Conservation (phyloP, 2,329 filamentous ascomycete species). For the Chaetomiaceae sp. region DNA sequence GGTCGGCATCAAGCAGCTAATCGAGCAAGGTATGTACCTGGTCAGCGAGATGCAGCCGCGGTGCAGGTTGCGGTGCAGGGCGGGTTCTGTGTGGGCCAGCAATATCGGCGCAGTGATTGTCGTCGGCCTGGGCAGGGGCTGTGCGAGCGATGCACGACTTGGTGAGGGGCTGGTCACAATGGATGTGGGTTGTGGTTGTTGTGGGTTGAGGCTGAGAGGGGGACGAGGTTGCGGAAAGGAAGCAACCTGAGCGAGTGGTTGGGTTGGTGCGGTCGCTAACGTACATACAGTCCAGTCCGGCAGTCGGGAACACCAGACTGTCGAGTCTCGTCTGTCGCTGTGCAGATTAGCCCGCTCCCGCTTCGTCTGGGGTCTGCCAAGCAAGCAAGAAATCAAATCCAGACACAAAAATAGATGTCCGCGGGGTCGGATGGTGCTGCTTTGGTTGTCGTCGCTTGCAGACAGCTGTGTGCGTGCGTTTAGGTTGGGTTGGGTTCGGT, state of each 20-base stretch:
- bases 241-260: background rate
- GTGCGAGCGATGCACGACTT: constrained; percentile 5
- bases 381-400: background rate
- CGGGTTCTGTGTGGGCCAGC: background rate
- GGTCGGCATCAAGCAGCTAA: constrained; percentile 16
- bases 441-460: constrained; percentile 4
- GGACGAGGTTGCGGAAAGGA: background rate
- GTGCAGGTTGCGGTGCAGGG: background rate
- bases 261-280: background rate
- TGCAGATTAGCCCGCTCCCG: background rate
- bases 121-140: constrained; percentile 8
- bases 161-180: background rate
- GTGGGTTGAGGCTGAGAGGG: constrained; percentile 13
- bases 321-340: constrained; percentile 2
- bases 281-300: no score
- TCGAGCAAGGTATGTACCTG: no score
- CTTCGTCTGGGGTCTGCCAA: background rate
- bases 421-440: background rate
- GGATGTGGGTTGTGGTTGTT: background rate
- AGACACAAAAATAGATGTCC: background rate
- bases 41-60: background rate
- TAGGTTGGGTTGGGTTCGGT: background rate
- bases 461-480: constrained; percentile 6
- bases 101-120: constrained; percentile 2
- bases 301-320: background rate